These are phyloP conservation scores for Hypomontagnella monticulosa DNA, from an alignment of 495 filamentous ascomycete genomes.

Conservation along the genomic window DNA sequence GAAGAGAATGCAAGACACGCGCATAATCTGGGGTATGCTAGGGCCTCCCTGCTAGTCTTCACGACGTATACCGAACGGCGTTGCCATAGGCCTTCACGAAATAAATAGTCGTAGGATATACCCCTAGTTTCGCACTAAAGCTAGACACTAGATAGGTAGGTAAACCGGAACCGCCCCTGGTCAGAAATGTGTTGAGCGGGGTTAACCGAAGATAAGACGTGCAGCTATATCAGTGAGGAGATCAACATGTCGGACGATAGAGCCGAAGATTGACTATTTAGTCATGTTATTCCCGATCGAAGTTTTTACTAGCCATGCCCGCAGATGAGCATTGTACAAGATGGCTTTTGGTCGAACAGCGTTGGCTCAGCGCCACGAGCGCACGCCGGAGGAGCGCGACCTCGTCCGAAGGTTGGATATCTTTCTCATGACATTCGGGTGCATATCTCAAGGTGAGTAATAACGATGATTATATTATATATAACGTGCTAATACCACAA, in stretches of 20 bases:
- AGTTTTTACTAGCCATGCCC: neutral
- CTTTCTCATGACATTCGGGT: conserved; percentile 56
- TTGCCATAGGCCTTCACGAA: no score
- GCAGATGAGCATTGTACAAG: neutral
- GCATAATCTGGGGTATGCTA: no score
- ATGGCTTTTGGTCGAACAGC: conserved; percentile 27
- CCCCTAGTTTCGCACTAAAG: neutral
- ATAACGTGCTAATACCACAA: conserved; percentile 10
- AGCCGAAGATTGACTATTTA: neutral
- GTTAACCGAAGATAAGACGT: conserved; percentile 38
- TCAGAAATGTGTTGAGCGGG: conserved; percentile 27
- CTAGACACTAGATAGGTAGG: conserved; percentile 9
- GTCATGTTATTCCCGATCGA: neutral
- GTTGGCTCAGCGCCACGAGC: conserved; percentile 39
- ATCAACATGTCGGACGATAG: conserved; percentile 12
- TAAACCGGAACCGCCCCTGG: conserved; percentile 15
- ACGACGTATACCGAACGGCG: no score
- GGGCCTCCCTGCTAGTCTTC: no score
- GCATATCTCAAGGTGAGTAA: conserved; percentile 50
- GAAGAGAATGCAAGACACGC: no score
- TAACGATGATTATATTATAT: neutral
- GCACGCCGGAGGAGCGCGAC: conserved; percentile 48
- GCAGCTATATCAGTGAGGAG: conserved; percentile 25
- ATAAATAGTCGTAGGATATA: no score
- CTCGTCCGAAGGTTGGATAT: conserved; percentile 52